phyloP scores from a whole-genome alignment of 768 basidiomycete genomes.

The Erythrobasidium yunnanense region DNA sequence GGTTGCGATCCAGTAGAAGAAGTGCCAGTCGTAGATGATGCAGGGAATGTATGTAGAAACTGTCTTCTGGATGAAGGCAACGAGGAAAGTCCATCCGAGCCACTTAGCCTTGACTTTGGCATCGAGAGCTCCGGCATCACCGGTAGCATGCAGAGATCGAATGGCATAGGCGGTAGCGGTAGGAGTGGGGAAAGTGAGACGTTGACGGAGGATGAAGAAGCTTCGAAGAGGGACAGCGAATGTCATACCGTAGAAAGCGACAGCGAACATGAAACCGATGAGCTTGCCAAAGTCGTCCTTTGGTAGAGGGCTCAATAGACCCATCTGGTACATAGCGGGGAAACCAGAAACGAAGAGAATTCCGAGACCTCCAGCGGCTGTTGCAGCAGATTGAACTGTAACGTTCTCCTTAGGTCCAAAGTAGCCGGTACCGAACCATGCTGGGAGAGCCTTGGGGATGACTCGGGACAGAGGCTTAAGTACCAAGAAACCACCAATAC shows the following conservation, averaged over 20 bases:
- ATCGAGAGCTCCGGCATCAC: conserved; percentile 46
- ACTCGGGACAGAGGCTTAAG: conserved; percentile 19
- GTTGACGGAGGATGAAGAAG: conserved; percentile 56
- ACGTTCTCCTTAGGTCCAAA: conserved; percentile 58
- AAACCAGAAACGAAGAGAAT: conserved; percentile 30
- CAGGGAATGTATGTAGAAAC: conserved; percentile 54
- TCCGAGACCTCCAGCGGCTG: conserved; percentile 41
- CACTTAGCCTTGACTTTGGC: conserved; percentile 53
- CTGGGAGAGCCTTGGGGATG: conserved; percentile 3
- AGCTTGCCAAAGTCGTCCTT: conserved; percentile 47
- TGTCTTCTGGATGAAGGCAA: conserved; percentile 50
- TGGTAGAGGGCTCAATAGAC: conserved; percentile 47
- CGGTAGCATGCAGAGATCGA: conserved; percentile 52
- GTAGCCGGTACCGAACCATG: conserved; percentile 46
- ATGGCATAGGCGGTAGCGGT: conserved; percentile 60
- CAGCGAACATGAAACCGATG: conserved; percentile 17
- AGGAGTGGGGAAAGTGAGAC: conserved; percentile 55
- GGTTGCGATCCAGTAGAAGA: conserved; percentile 23
- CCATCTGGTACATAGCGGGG: conserved; percentile 23
- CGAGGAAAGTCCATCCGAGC: conserved; percentile 47
- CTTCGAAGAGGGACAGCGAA: conserved; percentile 57
- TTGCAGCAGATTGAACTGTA: conserved; percentile 54
- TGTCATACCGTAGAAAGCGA: conserved; percentile 40
- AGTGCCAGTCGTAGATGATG: conserved; percentile 56
- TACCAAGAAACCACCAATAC: conserved; percentile 34